Percentiles rank a stretch among this genome's conserved stretches.
These are phyloP conservation scores for Rostrohypoxylon terebratum DNA, from an alignment of 495 filamentous ascomycete species.

Conservation along the genomic window DNA sequence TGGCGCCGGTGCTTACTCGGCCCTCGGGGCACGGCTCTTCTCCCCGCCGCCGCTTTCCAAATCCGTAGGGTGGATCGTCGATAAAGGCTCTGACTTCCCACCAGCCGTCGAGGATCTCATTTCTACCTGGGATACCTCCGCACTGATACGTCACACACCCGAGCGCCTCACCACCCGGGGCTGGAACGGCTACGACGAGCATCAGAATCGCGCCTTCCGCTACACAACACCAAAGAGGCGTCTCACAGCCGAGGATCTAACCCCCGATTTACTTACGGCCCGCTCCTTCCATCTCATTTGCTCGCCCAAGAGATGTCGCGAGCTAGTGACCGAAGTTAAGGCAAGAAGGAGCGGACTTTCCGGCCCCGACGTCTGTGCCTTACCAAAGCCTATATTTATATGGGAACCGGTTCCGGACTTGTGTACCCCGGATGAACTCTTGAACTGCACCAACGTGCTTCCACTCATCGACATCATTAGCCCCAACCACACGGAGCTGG, in stretches of 20 bases:
- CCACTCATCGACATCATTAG: slow-evolving; percentile 84
- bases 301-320: slow-evolving; percentile 79
- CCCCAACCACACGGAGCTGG: slow-evolving; percentile 89
- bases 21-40: slow-evolving; percentile 89
- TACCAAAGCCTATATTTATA: slow-evolving; percentile 75
- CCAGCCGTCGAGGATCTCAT: slow-evolving; percentile 69
- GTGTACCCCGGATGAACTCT: slow-evolving; percentile 79
- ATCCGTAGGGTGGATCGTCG: slow-evolving; percentile 88
- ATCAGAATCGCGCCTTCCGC: slow-evolving; percentile 74
- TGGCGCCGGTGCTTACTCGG: slow-evolving; percentile 86
- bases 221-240: slow-evolving; percentile 90
- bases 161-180: slow-evolving; percentile 83
- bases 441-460: slow-evolving; percentile 76
- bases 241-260: slow-evolving; percentile 63
- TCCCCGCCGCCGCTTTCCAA: slow-evolving; percentile 69
- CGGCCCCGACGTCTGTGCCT: slow-evolving; percentile 25
- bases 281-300: slow-evolving; percentile 91
- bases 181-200: slow-evolving; percentile 84
- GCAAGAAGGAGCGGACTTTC: slow-evolving; percentile 54
- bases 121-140: slow-evolving; percentile 76
- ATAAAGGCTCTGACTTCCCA: slow-evolving; percentile 89
- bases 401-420: slow-evolving; percentile 97
- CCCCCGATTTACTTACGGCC: slow-evolving; percentile 68
- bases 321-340: slow-evolving; percentile 73
- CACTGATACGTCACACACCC: slow-evolving; percentile 72